Conservation (phyloP, 305 asterid genomes). For the Fraxinus angustifolia region DNA sequence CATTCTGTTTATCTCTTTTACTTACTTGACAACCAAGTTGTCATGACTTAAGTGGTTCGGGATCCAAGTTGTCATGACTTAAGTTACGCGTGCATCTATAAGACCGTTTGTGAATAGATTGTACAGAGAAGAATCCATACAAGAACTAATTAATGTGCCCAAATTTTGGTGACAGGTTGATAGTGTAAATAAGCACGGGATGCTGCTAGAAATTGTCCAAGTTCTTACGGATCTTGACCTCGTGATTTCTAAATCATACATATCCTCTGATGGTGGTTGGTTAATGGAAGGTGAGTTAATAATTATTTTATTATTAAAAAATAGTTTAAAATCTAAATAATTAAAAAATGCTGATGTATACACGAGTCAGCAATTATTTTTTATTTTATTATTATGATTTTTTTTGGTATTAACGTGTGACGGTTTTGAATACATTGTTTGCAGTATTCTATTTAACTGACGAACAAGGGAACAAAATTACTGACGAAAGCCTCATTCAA, state of each 20-base stretch:
- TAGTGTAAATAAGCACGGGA: constrained; percentile 83
- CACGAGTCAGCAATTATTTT: constrained; percentile 27
- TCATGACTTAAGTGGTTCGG: background rate
- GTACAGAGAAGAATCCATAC: background rate
- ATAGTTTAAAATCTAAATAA: background rate
- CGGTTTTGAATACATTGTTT: constrained; percentile 28
- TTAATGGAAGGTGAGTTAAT: constrained; percentile 77
- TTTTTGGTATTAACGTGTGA: background rate
- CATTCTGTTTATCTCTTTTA: background rate
- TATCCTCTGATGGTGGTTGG: constrained; percentile 94
- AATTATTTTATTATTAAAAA: background rate
- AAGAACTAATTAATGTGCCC: background rate
- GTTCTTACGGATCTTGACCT: constrained; percentile 86
- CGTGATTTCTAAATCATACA: constrained; percentile 83
- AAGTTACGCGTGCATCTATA: background rate
- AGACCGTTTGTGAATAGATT: too few species aligned
- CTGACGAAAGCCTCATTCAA: constrained; percentile 51
- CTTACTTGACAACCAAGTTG: background rate
- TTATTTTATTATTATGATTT: too few species aligned
- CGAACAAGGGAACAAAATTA: constrained; percentile 62
- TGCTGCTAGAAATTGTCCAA: constrained; percentile 85
- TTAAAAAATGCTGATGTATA: too few species aligned
- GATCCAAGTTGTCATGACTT: background rate
- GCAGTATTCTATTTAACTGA: constrained; percentile 88
- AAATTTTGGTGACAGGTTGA: constrained; percentile 54